Conservation (phyloP, 2,329 filamentous ascomycete species). For the Phyllosticta paracitricarpa region DNA sequence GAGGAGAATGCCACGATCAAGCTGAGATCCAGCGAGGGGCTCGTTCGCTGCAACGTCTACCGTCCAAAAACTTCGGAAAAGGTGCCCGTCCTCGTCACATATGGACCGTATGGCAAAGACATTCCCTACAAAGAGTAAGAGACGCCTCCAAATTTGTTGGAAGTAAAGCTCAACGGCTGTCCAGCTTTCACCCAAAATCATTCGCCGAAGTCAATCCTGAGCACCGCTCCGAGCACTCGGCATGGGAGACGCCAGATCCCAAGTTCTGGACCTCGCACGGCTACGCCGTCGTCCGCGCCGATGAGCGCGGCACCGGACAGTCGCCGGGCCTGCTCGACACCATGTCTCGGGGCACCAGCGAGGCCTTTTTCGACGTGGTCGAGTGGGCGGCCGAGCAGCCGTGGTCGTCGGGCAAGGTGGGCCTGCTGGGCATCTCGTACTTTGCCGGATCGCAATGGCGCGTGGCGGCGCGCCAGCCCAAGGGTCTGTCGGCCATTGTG, state of each 20-base stretch:
- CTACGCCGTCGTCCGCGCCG: conserved; percentile 33
- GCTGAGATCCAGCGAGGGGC: conserved; percentile 30
- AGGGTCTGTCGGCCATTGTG: conserved; percentile 41
- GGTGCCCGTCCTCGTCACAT: conserved; percentile 57
- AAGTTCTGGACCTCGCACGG: conserved; percentile 29
- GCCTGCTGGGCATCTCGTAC: conserved; percentile 42
- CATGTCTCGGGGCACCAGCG: conserved; percentile 43
- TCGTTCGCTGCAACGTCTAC: conserved; percentile 43
- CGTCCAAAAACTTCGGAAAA: conserved; percentile 34
- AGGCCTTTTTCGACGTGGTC: conserved; percentile 42
- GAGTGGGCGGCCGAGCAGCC: conserved; percentile 43
- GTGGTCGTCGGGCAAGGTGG: conserved; percentile 43
- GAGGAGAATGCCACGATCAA: conserved; percentile 40
- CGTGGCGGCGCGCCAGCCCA: conserved; percentile 42
- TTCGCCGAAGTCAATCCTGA: conserved; percentile 36
- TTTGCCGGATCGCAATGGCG: conserved; percentile 47
- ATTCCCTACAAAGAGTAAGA: conserved; percentile 49
- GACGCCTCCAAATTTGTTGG: background rate
- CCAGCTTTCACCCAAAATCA: conserved; percentile 41
- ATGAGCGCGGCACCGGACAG: conserved; percentile 44
- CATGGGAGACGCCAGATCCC: conserved; percentile 36
- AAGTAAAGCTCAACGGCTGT: background rate
- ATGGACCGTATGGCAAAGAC: conserved; percentile 60
- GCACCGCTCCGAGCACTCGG: conserved; percentile 28
- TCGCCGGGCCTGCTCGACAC: conserved; percentile 44